Percentiles rank a stretch among this genome's conserved stretches.
Conservation (phyloP, 176 grass and related monocot genomes). For the Musa schizocarpa region DNA sequence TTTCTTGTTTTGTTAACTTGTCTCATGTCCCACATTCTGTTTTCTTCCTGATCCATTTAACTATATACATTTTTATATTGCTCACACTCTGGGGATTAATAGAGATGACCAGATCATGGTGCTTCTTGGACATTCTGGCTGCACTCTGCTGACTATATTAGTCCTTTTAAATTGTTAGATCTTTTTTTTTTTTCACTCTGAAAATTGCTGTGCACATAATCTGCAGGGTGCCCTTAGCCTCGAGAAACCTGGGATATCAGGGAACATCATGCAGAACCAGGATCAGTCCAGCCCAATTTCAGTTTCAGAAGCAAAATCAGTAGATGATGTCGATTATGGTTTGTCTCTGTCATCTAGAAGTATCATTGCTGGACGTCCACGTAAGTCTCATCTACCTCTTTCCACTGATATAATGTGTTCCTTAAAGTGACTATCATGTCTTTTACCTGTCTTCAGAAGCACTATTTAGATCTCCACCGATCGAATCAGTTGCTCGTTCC, state of each 20-base stretch:
- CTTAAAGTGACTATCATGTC: background rate
- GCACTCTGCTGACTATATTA: conserved; percentile 11
- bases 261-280: conserved; percentile 21
- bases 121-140: background rate
- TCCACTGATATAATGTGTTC: conserved; percentile 11
- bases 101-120: too few species aligned
- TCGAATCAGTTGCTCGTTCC: conserved; percentile 68
- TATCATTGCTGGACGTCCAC: conserved; percentile 43
- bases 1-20: background rate
- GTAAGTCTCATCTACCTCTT: conserved; percentile 36
- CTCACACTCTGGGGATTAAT: too few species aligned
- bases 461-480: conserved; percentile 59
- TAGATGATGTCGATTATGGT: conserved; percentile 39
- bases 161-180: background rate
- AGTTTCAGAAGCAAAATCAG: conserved; percentile 53
- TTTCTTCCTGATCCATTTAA: too few species aligned
- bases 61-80: too few species aligned
- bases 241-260: conserved; percentile 31
- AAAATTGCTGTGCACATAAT: conserved; percentile 7
- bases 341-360: conserved; percentile 41
- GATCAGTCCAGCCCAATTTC: conserved; percentile 54
- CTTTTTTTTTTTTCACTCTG: background rate
- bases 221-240: conserved; percentile 38
- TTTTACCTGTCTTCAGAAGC: conserved; percentile 37
- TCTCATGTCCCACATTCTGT: too few species aligned